These are phyloP conservation scores for Panaeolus papilionaceus DNA, from an alignment of 768 basidiomycete genomes.

Conservation along the genomic window DNA sequence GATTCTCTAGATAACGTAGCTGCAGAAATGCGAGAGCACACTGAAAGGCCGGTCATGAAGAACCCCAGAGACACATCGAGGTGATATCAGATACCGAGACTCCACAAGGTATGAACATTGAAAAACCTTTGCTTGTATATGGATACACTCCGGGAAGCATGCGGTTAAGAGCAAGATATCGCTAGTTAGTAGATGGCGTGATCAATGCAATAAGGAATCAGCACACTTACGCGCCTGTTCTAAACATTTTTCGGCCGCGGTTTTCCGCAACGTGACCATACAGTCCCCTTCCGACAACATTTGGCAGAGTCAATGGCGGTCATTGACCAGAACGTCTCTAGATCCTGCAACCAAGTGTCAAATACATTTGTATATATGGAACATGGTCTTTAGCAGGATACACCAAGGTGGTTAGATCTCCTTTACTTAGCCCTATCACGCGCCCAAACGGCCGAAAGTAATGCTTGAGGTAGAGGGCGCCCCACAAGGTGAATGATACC, in stretches of 20 bases:
- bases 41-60: neutral
- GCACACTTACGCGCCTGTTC: neutral
- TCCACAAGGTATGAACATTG: conserved; percentile 2
- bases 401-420: too few relatives aligned
- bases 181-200: conserved; percentile 6
- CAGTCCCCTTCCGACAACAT: neutral
- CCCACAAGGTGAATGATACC: conserved; percentile 2
- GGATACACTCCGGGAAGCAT: neutral
- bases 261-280: neutral
- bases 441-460: neutral
- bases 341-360: too few relatives aligned
- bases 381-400: neutral
- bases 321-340: neutral
- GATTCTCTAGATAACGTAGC: neutral
- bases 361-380: neutral
- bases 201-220: neutral
- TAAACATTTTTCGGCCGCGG: neutral
- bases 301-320: neutral
- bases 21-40: neutral
- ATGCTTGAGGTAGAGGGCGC: neutral
- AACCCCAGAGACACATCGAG: neutral
- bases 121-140: neutral
- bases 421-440: neutral
- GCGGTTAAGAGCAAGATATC: neutral
- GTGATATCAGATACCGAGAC: conserved; percentile 1